Conservation (phyloP, 352 stramenopile species). For the Globisporangium radiosum region DNA sequence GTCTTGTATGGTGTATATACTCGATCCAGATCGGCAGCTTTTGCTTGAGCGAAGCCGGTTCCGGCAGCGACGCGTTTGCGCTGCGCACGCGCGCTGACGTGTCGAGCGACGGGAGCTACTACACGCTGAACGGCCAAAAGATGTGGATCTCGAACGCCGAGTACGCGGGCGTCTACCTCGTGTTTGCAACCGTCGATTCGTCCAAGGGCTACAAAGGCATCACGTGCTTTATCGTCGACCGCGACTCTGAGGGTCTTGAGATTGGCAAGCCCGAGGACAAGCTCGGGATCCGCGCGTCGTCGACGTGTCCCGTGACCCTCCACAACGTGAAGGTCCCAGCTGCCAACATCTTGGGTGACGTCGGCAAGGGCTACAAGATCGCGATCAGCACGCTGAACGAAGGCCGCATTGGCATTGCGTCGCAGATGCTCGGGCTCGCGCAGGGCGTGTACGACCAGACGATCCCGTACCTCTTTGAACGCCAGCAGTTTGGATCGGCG, state of each 20-base stretch:
- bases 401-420: conserved; percentile 95
- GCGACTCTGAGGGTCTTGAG: conserved; percentile 87
- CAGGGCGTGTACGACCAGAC: conserved; percentile 94
- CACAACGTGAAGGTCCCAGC: conserved; percentile 93
- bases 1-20: no score
- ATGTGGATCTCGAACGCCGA: conserved; percentile 98
- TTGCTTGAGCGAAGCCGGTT: conserved; percentile 92
- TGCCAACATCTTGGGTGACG: conserved; percentile 91
- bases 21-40: conserved; percentile 89
- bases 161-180: conserved; percentile 93
- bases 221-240: conserved; percentile 97
- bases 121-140: conserved; percentile 94
- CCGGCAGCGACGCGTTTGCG: conserved; percentile 94
- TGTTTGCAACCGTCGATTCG: conserved; percentile 94
- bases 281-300: conserved; percentile 93
- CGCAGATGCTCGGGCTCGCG: conserved; percentile 95
- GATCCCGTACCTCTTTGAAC: conserved; percentile 95
- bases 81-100: conserved; percentile 89
- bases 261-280: conserved; percentile 96
- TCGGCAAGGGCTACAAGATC: conserved; percentile 95
- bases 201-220: conserved; percentile 96
- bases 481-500: conserved; percentile 92
- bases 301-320: conserved; percentile 93
- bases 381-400: conserved; percentile 97
- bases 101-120: conserved; percentile 89